Conservation (phyloP, 148 eudicot species). For the Cornus controversa region DNA sequence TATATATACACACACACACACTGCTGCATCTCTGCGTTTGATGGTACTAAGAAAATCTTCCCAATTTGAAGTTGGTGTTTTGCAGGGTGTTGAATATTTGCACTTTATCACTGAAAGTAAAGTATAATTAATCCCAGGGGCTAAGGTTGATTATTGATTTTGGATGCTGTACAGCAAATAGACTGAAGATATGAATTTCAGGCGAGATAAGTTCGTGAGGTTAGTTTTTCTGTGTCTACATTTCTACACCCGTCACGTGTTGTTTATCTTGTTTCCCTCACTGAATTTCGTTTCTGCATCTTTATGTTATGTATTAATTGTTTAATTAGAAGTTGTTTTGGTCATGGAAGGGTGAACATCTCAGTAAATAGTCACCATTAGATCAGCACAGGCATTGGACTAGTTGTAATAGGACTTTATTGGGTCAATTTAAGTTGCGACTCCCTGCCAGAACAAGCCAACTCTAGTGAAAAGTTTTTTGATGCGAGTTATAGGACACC, state of each 20-base stretch:
- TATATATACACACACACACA: too few relatives aligned
- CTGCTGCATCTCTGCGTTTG: slow-evolving; percentile 4
- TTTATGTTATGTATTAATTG: background rate
- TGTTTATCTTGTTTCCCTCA: background rate
- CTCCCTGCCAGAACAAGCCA: too few relatives aligned
- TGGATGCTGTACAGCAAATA: background rate
- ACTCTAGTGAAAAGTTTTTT: too few relatives aligned
- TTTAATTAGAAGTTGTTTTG: background rate
- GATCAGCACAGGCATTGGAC: background rate
- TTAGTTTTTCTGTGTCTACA: slow-evolving; percentile 6
- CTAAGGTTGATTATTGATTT: background rate
- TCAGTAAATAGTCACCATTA: background rate
- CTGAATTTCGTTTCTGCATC: background rate
- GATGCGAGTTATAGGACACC: background rate
- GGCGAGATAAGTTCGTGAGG: slow-evolving; percentile 26
- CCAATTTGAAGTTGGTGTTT: slow-evolving; percentile 6
- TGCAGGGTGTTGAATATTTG: background rate
- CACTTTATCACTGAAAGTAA: background rate
- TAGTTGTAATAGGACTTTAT: background rate
- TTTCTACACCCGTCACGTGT: background rate
- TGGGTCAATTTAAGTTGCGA: background rate
- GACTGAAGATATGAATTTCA: slow-evolving; percentile 21
- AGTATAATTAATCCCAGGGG: background rate
- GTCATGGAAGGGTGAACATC: background rate
- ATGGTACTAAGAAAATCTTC: background rate